phyloP scores from a whole-genome alignment of 2,329 filamentous ascomycete species.

The Cadophora gregata region DNA sequence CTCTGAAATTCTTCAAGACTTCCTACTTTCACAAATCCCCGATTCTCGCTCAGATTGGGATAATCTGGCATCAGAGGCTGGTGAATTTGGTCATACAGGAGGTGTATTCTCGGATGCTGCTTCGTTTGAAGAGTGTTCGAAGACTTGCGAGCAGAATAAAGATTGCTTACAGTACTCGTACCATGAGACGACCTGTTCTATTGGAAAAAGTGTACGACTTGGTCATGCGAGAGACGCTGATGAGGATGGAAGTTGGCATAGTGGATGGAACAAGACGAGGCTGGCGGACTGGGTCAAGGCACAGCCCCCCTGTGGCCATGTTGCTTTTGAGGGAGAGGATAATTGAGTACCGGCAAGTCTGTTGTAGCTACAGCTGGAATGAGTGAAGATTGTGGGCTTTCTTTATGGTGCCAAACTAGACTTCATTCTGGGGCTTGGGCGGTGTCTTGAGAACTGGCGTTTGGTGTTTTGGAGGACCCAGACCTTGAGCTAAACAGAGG shows the following conservation, averaged over 20 bases:
- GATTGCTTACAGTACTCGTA: conserved; percentile 45
- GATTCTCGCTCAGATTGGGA: conserved; percentile 49
- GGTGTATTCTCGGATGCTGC: neutral
- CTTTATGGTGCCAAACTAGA: neutral
- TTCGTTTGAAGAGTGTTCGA: conserved; percentile 53
- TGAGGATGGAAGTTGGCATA: conserved; percentile 12
- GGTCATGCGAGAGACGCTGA: conserved; percentile 16
- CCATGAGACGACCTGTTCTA: conserved; percentile 28
- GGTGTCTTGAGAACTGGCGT: neutral
- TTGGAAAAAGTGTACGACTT: conserved; percentile 24
- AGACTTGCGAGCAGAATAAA: conserved; percentile 50
- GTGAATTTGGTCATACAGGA: conserved; percentile 15
- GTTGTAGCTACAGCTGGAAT: neutral
- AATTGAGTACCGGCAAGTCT: neutral
- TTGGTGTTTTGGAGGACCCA: neutral
- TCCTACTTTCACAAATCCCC: conserved; percentile 52
- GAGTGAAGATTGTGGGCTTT: neutral
- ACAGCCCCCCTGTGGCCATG: conserved; percentile 9
- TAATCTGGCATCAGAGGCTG: conserved; percentile 48
- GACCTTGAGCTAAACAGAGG: neutral
- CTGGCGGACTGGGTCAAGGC: conserved; percentile 12
- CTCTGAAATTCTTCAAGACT: conserved; percentile 57
- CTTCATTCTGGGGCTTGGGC: neutral
- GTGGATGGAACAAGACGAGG: conserved; percentile 22
- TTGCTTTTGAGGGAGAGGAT: conserved; percentile 13